phyloP scores from a whole-genome alignment of 331 rosid species.

The Dryas integrifolia region DNA sequence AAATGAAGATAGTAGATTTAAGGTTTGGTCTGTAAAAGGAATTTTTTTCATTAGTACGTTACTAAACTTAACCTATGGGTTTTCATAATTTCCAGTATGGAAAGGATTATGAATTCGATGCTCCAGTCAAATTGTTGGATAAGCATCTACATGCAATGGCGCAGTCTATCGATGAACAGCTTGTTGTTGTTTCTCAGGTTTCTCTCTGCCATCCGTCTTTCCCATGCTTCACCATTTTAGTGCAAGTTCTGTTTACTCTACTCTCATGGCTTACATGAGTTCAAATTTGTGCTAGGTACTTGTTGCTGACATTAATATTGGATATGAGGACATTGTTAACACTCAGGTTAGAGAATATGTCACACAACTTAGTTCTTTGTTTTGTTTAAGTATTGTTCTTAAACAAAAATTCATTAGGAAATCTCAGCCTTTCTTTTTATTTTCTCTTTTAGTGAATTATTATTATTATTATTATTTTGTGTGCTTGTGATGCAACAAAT shows the following conservation, averaged over 20 bases:
- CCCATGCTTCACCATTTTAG: neutral
- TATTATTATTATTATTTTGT: neutral
- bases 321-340: conserved; percentile 76
- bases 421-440: neutral
- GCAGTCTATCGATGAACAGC: conserved; percentile 68
- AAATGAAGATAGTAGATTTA: neutral
- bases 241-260: conserved; percentile 9
- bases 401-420: too few species aligned
- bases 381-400: too few species aligned
- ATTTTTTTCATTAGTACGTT: neutral
- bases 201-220: conserved; percentile 7
- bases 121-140: conserved; percentile 82
- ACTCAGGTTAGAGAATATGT: conserved; percentile 52
- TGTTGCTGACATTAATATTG: conserved; percentile 83
- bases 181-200: conserved; percentile 81
- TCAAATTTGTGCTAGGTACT: conserved; percentile 52
- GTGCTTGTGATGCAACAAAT: neutral
- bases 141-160: conserved; percentile 78
- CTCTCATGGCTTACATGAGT: conserved; percentile 3
- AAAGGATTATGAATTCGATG: conserved; percentile 73
- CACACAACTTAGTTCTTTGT: neutral
- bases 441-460: neutral
- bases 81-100: conserved; percentile 58
- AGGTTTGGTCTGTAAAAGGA: neutral
- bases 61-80: conserved; percentile 10